Conservation (phyloP, 805 yeast species). For the Candida maesae region DNA sequence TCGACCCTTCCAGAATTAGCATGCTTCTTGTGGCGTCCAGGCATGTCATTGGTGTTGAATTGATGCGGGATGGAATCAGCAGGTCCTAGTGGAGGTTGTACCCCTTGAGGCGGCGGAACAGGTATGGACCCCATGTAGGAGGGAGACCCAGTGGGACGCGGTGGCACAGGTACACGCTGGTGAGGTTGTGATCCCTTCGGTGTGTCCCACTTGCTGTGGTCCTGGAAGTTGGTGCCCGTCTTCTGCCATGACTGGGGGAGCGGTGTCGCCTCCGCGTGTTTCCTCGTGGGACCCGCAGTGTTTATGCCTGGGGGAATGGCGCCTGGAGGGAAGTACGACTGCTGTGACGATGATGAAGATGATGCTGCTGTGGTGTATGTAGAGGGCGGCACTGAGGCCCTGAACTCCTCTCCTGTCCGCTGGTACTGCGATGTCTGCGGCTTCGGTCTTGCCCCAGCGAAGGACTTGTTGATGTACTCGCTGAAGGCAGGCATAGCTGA, state of each 20-base stretch:
- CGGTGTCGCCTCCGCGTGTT: background rate
- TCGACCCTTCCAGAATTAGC: no score
- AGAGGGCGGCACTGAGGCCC: no score
- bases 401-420: background rate
- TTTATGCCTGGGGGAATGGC: background rate
- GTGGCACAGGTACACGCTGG: no score
- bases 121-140: no score
- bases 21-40: background rate
- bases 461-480: background rate
- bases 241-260: conserved; percentile 13
- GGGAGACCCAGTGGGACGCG: no score
- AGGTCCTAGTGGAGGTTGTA: background rate
- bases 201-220: background rate
- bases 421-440: background rate
- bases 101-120: no score
- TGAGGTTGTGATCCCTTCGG: background rate
- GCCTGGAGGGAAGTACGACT: background rate
- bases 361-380: background rate
- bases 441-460: background rate
- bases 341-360: background rate
- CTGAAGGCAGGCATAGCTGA: background rate
- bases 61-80: background rate
- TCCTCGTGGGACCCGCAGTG: background rate
- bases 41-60: background rate
- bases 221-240: background rate